Percentiles rank a stretch among this genome's conserved stretches.
Evolutionary conservation across 2,329 filamentous ascomycete species (phyloP).

Genomic region (Podosphaera fusca): DNA sequence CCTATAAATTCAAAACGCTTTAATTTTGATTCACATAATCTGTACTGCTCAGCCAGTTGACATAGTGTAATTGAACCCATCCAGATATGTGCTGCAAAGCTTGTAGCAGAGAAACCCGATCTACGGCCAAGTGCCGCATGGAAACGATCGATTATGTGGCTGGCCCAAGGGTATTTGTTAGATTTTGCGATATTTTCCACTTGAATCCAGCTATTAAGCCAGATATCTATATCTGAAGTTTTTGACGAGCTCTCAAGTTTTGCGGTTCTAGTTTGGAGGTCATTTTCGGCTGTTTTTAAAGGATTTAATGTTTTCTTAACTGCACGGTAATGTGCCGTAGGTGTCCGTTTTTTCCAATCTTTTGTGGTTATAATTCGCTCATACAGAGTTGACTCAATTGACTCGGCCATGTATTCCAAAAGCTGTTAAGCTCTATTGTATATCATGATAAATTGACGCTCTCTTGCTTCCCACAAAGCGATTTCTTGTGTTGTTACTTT

Average conservation of each 20-base stretch:
- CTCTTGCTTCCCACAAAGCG: background rate
- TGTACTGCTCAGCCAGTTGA: no score
- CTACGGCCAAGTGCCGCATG: background rate
- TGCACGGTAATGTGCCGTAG: background rate
- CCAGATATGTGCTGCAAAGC: no score
- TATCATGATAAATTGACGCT: background rate
- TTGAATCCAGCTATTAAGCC: conserved; percentile 1
- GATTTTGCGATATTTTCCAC: background rate
- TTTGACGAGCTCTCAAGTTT: background rate
- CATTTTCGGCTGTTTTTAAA: background rate
- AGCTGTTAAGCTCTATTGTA: background rate
- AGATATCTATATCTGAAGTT: background rate
- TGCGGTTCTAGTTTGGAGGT: background rate
- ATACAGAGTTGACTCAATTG: background rate
- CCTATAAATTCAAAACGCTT: no score
- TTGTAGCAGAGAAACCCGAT: background rate
- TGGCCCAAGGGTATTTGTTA: background rate
- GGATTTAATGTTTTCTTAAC: background rate
- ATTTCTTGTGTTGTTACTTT: background rate
- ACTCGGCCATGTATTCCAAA: background rate
- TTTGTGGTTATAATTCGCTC: background rate
- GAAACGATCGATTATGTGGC: background rate
- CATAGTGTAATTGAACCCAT: no score
- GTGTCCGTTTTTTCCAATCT: background rate
- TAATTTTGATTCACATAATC: no score